Base-by-base conservation (phyloP, 176 grass and related monocot species). In the Rhipidocladum racemiflorum region DNA sequence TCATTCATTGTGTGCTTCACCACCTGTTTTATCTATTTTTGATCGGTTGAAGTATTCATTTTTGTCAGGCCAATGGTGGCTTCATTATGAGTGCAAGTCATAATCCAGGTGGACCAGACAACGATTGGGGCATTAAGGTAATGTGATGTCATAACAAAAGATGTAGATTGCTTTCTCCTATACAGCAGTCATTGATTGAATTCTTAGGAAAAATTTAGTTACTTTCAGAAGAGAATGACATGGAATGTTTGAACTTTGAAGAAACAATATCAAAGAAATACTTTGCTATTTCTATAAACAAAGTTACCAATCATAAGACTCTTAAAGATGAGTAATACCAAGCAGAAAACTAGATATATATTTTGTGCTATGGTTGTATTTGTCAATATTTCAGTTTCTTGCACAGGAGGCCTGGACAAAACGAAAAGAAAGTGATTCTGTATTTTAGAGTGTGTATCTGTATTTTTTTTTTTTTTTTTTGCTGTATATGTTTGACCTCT, bases 111-210 rank as follows among this genome's bases (percentile, higher is more conserved):
- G 94, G 94, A 67, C 94, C 87, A 48, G 89, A 97, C 14, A 85
- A 92, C 57, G 94, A 97, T 61, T 94, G 94, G 94, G 94, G 91
- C 25, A 97, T 97, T 84, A 97, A 97, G 94, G 94, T 84, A 97
- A 90, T 87, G 91, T 97, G 74, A 87, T 65, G 23, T 57, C 44
- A 15, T 25, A 78, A 61, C 44, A 24, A 75, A 79, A 75, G 54
- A 59, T 66, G 6, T 42, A 32, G 43, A 83, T 45, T 75, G 16
- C 35, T 34, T 83, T 77, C 12, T 16, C 55, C 9, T 84, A 11
- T 44, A 29, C 54, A 27, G 11, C 16, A 43, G 40, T 66, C 10
- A 70, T 86, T 45, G 32, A 72, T 70, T 70, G 17, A 71, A 70
- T 44, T 48, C 21, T 50, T 60, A 54, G 57, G 32, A 59, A 5